Conservation (phyloP, 1,284 basidiomycete species). For the Coriolopsis trogii region DNA sequence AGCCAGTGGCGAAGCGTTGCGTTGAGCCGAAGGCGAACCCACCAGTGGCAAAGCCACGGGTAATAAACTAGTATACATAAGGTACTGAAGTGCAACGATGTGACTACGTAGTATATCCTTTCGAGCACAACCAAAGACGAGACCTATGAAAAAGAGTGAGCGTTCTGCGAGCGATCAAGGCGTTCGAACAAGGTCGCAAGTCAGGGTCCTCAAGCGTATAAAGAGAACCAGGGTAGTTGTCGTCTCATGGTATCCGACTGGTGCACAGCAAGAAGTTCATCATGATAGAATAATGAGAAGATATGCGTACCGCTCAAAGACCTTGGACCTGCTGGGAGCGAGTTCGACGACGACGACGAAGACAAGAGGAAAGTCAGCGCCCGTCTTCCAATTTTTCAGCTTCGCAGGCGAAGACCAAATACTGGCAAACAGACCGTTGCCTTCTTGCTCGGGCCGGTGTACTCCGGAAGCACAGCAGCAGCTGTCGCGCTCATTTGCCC, state of each 20-base stretch:
- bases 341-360: background rate
- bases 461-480: too few species aligned
- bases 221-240: slow-evolving; percentile 31
- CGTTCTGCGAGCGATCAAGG: background rate
- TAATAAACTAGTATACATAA: too few species aligned
- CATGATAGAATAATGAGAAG: slow-evolving; percentile 6
- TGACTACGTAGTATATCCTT: too few species aligned
- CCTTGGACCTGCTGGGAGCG: too few species aligned
- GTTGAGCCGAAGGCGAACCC: too few species aligned
- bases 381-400: background rate
- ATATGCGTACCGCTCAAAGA: slow-evolving; percentile 2
- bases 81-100: too few species aligned
- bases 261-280: slow-evolving; percentile 38
- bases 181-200: background rate
- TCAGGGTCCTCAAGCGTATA: slow-evolving; percentile 36
- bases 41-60: too few species aligned
- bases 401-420: background rate
- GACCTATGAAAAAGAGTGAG: background rate
- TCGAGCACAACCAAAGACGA: background rate
- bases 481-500: too few species aligned
- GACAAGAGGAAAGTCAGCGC: background rate
- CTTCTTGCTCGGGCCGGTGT: too few species aligned
- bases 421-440: background rate
- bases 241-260: slow-evolving; percentile 33
- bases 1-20: too few species aligned